Conservation (phyloP, 805 yeast genomes). For the Sugiyamaella boreocaroliniensis region DNA sequence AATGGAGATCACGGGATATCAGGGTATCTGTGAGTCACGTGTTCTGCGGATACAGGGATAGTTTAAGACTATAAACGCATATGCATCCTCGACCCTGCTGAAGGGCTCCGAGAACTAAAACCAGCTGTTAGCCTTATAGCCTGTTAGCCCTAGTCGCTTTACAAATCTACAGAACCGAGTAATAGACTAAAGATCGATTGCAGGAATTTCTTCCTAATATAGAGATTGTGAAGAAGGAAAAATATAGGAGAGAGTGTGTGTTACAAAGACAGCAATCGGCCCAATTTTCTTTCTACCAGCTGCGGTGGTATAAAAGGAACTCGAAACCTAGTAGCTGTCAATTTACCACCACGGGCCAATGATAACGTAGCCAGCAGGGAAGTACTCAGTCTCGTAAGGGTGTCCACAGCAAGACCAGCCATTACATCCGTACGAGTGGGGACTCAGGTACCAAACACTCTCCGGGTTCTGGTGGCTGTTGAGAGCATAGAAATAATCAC, state of each 20-base stretch:
- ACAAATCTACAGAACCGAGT: too few species aligned
- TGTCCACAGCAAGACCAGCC: neutral
- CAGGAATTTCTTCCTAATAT: neutral
- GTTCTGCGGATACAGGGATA: too few species aligned
- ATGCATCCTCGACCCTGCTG: too few species aligned
- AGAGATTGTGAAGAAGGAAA: neutral
- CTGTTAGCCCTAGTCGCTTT: too few species aligned
- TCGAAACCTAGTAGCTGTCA: neutral
- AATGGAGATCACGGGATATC: too few species aligned
- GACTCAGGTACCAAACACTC: neutral
- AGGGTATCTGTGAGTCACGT: too few species aligned
- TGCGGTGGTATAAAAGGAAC: neutral
- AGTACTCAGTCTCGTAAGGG: neutral
- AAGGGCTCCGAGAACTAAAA: too few species aligned
- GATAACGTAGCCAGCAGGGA: neutral
- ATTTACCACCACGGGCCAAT: neutral
- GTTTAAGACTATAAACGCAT: too few species aligned
- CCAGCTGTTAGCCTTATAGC: too few species aligned
- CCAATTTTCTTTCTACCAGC: neutral
- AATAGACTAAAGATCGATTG: too few species aligned
- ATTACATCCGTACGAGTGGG: neutral
- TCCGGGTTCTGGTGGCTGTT: neutral
- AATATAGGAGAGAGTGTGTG: neutral
- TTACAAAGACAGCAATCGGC: neutral
- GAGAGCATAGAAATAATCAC: neutral